Base-by-base conservation (phyloP, 495 filamentous ascomycete species). In the Aspergillus bridgeri region DNA sequence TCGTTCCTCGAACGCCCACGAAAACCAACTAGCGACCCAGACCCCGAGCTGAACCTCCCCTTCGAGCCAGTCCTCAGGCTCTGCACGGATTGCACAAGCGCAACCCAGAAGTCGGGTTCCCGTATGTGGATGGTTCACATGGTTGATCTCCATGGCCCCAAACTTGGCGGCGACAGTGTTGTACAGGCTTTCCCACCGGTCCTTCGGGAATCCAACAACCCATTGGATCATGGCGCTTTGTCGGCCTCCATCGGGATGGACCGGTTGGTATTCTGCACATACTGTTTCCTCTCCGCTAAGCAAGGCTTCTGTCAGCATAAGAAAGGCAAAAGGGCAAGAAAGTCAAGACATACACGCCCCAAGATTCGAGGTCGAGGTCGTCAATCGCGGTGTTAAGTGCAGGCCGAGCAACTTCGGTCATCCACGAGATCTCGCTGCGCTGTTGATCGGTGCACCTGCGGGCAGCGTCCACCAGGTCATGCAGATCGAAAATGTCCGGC, bases 271-370 rank as follows among this genome's bases (percentile, higher is more conserved):
- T 47, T 60, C 51, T 7, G 47, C 0, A 24, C 21, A 22, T 0
- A 48, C 38, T 3, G 21, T 19, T 27, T 60, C 58, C 0, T 53
- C 42, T 52, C 52, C 51, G 6, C 57, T 60, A 5, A n/a, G 17
- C 25, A 29, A 22, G 33, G 2, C 1, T 15, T 44, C 21, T 47
- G n/a, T 29, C 42, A 56, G 53, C n/a, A n/a, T 29, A 47, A 8
- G 13, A 48, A 18, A 21, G 4, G 18, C 11, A n/a, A 0, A 29
- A 22, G 49, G 24, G 11, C 33, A 15, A 13, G 5, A 4, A 15
- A 13, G 3, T 38, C 9, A n/a, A 19, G 19, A 55, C 47, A 42
- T 60, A 60, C 53, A 60, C 58, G 25, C 53, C 52, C 58, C 58
- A 60, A 19, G 23, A 56, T 27, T 60, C 58, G 23, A 60, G 19